Evolutionary conservation across 441 rosid species (phyloP).

Genomic region (Omphalea diandra): DNA sequence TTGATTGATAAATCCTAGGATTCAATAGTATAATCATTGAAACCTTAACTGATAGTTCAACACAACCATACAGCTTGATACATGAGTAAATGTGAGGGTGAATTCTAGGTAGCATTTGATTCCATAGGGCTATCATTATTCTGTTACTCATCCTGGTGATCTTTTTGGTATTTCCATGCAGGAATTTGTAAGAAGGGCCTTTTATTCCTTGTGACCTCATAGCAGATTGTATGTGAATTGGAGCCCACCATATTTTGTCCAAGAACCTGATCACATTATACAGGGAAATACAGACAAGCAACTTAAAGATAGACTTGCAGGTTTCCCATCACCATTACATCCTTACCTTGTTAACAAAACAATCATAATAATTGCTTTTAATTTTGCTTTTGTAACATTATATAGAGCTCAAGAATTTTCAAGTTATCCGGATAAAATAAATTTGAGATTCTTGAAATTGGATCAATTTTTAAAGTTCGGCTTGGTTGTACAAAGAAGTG

Average conservation of each 20-base stretch:
- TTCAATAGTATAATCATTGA: neutral
- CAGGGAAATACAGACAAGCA: constrained; percentile 8
- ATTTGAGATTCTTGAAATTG: too few relatives aligned
- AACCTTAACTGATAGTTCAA: neutral
- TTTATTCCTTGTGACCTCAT: constrained; percentile 36
- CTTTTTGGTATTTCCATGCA: constrained; percentile 41
- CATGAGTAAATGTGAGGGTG: constrained; percentile 37
- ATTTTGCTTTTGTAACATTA: too few relatives aligned
- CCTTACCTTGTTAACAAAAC: too few relatives aligned
- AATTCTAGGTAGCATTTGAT: constrained; percentile 30
- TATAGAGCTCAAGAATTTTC: too few relatives aligned
- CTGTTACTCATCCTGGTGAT: constrained; percentile 23
- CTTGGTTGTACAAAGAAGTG: too few relatives aligned
- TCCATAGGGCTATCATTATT: constrained; percentile 27
- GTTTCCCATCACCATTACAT: constrained; percentile 5
- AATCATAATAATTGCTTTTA: too few relatives aligned
- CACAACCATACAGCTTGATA: constrained; percentile 40
- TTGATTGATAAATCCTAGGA: neutral
- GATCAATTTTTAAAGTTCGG: too few relatives aligned
- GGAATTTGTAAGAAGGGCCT: constrained; percentile 41
- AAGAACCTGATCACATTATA: constrained; percentile 16
- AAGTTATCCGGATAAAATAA: too few relatives aligned
- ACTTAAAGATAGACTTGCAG: neutral
- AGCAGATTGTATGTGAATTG: constrained; percentile 23
- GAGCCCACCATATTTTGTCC: constrained; percentile 30